Base-by-base conservation (phyloP, 2,329 filamentous ascomycete species). In the Aspergillus sp. region DNA sequence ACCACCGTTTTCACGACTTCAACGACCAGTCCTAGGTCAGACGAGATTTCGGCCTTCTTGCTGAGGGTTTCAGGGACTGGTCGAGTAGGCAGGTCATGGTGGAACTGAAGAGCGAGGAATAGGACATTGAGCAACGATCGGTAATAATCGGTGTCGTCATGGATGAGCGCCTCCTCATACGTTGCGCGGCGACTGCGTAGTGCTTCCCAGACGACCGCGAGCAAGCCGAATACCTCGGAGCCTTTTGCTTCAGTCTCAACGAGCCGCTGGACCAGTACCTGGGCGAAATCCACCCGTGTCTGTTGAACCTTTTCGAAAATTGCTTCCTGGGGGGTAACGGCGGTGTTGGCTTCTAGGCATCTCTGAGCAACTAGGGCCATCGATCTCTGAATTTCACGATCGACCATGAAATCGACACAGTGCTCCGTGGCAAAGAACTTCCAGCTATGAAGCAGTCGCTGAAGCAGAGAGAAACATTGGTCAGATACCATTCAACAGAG, bases 361-460 rank as follows among this genome's bases (percentile, higher is more conserved):
- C 91, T 88, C 63, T 87, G 84, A 7, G 90, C 87, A 51, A 96
- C 89, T 59, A 88, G 84, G 32, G 91, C 80, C 79, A 96, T 87
- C 57, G 90, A 84, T 67, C 85, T 87, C 57, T 88, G 85, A 4
- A 94, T 80, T 24, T 82, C 78, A 45, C 78, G 74, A 55, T 85
- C 81, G 18, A 80, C 78, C 55, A 79, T 77, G 39, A 84, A 81
- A 46, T 83, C 79, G n/a, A 86, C 86, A 72, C 90, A 91, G 52
- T 99, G 83, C 70, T 97, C 94, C 53, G 95, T 83, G 14, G 94
- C 85, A 9, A 99, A 82, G 60, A 91, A 88, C 73, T 96, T 93
- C 92, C 94, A 98, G 57, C 91, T 90, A 67, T 91, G 87, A 64
- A 97, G 89, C 18, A 99, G 85, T 49, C 87, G 85, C 89, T 91